These are phyloP conservation scores for Fusarium drepaniforme DNA, from an alignment of 2,329 filamentous ascomycete species.

Conservation along the genomic window DNA sequence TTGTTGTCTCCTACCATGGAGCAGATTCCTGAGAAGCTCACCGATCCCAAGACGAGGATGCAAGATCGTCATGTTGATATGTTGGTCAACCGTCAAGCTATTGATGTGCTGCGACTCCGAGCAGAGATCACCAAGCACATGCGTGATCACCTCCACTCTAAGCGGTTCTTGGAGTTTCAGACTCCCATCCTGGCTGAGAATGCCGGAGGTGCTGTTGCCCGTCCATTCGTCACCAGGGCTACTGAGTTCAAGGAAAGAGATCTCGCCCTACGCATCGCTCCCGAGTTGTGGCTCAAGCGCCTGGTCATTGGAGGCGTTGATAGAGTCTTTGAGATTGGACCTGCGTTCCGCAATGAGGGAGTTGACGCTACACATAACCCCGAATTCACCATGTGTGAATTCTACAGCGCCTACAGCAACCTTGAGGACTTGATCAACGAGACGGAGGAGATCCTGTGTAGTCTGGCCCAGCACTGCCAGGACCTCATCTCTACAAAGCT, in stretches of 20 bases:
- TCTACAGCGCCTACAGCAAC: constrained; percentile 89
- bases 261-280: constrained; percentile 87
- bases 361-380: constrained; percentile 94
- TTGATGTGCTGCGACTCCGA: constrained; percentile 79
- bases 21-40: constrained; percentile 78
- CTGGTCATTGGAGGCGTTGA: constrained; percentile 91
- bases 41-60: constrained; percentile 78
- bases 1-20: constrained; percentile 84
- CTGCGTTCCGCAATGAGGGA: constrained; percentile 93
- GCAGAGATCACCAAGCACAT: constrained; percentile 81
- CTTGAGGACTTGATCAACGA: constrained; percentile 79
- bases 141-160: constrained; percentile 77
- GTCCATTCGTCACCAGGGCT: constrained; percentile 85
- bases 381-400: constrained; percentile 97
- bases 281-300: constrained; percentile 95
- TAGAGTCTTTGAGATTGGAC: constrained; percentile 92
- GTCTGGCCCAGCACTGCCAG: constrained; percentile 66
- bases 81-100: constrained; percentile 77
- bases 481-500: constrained; percentile 59
- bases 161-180: constrained; percentile 86
- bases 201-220: constrained; percentile 88
- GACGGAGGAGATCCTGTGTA: constrained; percentile 78
- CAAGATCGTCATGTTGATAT: constrained; percentile 88
- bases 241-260: constrained; percentile 80
- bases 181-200: constrained; percentile 88